A percentile compares a stretch with the other conserved stretches of the same genome.
These are phyloP conservation scores for Parafenestella ontariensis DNA, from an alignment of 2,329 filamentous ascomycete species.

Conservation along the genomic window DNA sequence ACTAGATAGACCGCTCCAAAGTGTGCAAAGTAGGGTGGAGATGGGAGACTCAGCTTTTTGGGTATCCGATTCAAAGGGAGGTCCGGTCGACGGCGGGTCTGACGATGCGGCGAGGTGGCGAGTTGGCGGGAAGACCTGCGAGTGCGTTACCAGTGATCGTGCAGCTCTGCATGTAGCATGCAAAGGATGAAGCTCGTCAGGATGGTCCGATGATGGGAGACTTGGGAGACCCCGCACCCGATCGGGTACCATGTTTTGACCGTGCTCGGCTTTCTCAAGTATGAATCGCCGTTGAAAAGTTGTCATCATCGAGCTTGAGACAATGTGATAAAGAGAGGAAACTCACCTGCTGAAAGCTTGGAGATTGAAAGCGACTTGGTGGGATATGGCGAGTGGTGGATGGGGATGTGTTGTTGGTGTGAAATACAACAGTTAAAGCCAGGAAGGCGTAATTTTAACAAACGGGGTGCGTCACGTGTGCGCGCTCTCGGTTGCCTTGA, in stretches of 20 bases:
- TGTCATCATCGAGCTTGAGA: background rate
- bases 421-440: background rate
- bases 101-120: background rate
- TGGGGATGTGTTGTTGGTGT: background rate
- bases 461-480: background rate
- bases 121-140: background rate
- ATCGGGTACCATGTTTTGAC: background rate
- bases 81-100: no score
- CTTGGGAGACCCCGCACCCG: background rate
- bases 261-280: background rate
- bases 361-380: background rate
- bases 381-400: background rate
- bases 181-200: background rate
- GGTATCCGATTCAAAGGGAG: background rate
- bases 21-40: background rate
- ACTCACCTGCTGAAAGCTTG: background rate
- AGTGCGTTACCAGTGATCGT: background rate
- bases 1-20: background rate
- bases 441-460: background rate
- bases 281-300: background rate
- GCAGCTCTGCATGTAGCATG: background rate
- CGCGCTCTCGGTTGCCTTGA: background rate
- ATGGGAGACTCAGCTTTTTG: background rate
- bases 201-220: background rate
- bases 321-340: background rate